Conservation (phyloP, 2,329 filamentous ascomycete genomes). For the Pseudocercospora musae region DNA sequence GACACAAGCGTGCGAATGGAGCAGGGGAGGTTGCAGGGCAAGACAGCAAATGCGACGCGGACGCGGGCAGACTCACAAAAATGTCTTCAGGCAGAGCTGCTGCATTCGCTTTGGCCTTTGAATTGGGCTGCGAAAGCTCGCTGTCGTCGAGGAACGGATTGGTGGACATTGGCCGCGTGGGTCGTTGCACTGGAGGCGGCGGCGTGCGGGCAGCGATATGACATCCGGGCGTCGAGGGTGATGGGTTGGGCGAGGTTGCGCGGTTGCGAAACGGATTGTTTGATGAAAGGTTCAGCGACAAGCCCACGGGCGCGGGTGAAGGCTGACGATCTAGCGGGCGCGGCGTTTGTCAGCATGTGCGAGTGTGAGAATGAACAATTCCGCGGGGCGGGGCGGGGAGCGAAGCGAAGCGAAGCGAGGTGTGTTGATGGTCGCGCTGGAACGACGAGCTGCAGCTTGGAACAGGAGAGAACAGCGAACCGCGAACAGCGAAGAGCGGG, state of each 20-base stretch:
- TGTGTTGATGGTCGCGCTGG: constrained; percentile 5
- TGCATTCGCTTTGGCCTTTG: constrained; percentile 26
- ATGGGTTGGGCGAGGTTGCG: constrained; percentile 50
- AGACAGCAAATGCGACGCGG: constrained; percentile 4
- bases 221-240: constrained; percentile 18
- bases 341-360: constrained; percentile 8
- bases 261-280: constrained; percentile 81
- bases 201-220: constrained; percentile 8
- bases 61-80: constrained; percentile 61
- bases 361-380: not conserved
- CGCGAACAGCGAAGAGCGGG: too few relatives aligned
- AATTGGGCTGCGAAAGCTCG: constrained; percentile 20
- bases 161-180: constrained; percentile 60
- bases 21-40: constrained; percentile 21
- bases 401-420: constrained; percentile 3
- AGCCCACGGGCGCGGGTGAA: constrained; percentile 39
- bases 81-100: constrained; percentile 63
- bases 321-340: constrained; percentile 41
- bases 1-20: constrained; percentile 20
- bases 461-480: constrained; percentile 24
- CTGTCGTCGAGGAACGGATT: constrained; percentile 67
- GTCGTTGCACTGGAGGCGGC: constrained; percentile 48
- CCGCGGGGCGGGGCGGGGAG: constrained; percentile 19
- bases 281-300: constrained; percentile 61
- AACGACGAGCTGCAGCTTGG: constrained; percentile 7